Conservation (phyloP, 202 grass and related monocot genomes). For the Musa balbisiana region DNA sequence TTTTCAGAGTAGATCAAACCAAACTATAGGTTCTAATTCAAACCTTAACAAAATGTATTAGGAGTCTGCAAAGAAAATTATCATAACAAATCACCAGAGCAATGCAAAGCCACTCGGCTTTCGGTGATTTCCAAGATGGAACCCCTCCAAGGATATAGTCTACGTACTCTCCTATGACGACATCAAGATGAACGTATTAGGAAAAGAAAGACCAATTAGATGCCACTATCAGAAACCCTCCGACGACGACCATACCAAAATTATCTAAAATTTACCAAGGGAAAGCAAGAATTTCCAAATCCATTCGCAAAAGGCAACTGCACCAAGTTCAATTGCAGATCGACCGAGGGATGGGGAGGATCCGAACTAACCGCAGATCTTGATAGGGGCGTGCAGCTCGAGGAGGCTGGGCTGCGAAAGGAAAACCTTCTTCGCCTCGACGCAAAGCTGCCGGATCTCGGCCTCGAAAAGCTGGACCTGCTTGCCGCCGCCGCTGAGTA, state of each 20-base stretch:
- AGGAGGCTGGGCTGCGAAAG: conserved; percentile 54
- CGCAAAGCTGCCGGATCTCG: conserved; percentile 74
- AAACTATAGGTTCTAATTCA: not conserved
- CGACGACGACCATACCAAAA: not conserved
- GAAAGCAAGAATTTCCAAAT: not conserved
- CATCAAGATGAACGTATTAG: no score
- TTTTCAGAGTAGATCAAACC: not conserved
- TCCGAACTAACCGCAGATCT: conserved; percentile 50
- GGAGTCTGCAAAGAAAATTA: not conserved
- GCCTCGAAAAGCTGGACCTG: conserved; percentile 66
- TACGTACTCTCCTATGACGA: no score
- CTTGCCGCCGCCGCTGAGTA: conserved; percentile 23
- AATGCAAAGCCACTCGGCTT: not conserved
- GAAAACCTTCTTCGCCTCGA: conserved; percentile 48
- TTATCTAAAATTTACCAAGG: not conserved
- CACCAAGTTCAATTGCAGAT: not conserved
- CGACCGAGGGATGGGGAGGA: not conserved
- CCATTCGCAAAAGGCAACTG: not conserved
- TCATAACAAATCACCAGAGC: not conserved
- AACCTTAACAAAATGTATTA: not conserved
- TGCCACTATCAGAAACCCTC: no score
- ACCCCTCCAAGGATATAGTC: not conserved
- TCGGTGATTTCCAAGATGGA: not conserved
- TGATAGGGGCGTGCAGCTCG: conserved; percentile 46
- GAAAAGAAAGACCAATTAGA: no score